These are phyloP conservation scores for Xylaria hypoxylon DNA, from an alignment of 2,329 filamentous ascomycete genomes.

Conservation along the genomic window DNA sequence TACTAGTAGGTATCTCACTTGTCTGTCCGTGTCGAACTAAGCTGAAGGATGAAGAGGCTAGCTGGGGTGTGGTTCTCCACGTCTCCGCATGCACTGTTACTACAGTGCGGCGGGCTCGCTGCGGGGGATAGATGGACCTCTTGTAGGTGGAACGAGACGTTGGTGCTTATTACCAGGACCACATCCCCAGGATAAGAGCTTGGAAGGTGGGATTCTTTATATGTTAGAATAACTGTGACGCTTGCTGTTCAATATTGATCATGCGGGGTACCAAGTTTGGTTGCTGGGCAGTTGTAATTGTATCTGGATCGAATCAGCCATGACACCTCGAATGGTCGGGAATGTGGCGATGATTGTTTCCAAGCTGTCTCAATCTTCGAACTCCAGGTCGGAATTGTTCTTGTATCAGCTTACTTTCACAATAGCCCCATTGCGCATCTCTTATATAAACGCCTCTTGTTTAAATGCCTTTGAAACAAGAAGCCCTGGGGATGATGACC, in stretches of 20 bases:
- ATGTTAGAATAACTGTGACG: not conserved
- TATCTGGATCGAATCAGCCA: constrained; percentile 6
- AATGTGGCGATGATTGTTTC: constrained; percentile 14
- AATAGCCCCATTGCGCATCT: not conserved
- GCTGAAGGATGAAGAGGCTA: constrained; percentile 3
- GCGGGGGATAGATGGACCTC: constrained; percentile 5
- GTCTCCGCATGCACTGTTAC: constrained; percentile 4
- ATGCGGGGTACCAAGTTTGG: not conserved
- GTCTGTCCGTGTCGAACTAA: constrained; percentile 10
- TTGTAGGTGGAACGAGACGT: not conserved
- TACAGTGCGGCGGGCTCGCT: not conserved
- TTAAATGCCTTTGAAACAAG: not conserved
- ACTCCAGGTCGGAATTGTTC: not conserved
- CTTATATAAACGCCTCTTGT: constrained; percentile 9
- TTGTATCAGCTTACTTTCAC: not conserved
- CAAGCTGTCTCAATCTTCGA: constrained; percentile 15
- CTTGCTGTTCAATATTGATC: not conserved
- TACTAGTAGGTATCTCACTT: constrained; percentile 1
- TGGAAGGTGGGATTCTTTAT: not conserved
- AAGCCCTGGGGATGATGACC: constrained; percentile 2
- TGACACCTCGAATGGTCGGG: not conserved
- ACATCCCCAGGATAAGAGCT: not conserved
- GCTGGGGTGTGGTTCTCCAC: not conserved
- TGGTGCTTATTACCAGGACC: not conserved
- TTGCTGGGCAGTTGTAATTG: not conserved